Conservation (phyloP, 2,329 filamentous ascomycete genomes). For the Fusarium sambucinum region DNA sequence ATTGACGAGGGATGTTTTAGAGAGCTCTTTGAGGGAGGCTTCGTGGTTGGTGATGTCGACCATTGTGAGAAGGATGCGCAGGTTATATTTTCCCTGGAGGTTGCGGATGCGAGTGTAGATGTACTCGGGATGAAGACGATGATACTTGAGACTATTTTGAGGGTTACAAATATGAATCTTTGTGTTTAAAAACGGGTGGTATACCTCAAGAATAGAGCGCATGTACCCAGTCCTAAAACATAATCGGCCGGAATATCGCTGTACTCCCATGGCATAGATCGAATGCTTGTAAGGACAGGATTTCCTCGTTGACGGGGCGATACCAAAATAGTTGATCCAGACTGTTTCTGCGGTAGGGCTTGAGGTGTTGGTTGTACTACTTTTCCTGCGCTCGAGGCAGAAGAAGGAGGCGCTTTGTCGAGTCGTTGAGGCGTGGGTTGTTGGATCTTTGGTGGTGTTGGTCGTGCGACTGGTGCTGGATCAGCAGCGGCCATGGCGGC, state of each 20-base stretch:
- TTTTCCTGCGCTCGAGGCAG: conserved; percentile 59
- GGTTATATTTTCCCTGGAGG: conserved; percentile 85
- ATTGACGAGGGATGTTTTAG: conserved; percentile 92
- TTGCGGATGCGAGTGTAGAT: conserved; percentile 92
- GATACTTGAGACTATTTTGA: conserved; percentile 86
- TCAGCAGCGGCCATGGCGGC: conserved; percentile 67
- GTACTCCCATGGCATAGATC: conserved; percentile 92
- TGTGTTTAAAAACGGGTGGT: rapidly evolving
- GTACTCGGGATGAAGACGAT: conserved; percentile 96
- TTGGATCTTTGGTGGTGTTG: conserved; percentile 57
- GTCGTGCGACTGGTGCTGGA: conserved; percentile 44
- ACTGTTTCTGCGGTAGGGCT: conserved; percentile 73
- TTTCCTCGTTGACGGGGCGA: conserved; percentile 96
- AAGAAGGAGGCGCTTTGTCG: conserved; percentile 63
- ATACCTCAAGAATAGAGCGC: conserved; percentile 85
- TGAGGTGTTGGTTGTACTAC: conserved; percentile 91
- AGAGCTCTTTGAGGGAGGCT: conserved; percentile 87
- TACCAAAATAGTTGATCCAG: conserved; percentile 85
- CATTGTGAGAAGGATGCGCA: conserved; percentile 89
- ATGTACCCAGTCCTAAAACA: conserved; percentile 86
- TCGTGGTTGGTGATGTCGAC: conserved; percentile 97
- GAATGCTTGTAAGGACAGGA: conserved; percentile 85
- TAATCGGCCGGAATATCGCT: conserved; percentile 97
- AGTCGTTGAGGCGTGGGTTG: conserved; percentile 68
- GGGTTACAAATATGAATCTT: background rate